phyloP scores from a whole-genome alignment of 2,329 filamentous ascomycete species.

The Mycocentrospora acerina region DNA sequence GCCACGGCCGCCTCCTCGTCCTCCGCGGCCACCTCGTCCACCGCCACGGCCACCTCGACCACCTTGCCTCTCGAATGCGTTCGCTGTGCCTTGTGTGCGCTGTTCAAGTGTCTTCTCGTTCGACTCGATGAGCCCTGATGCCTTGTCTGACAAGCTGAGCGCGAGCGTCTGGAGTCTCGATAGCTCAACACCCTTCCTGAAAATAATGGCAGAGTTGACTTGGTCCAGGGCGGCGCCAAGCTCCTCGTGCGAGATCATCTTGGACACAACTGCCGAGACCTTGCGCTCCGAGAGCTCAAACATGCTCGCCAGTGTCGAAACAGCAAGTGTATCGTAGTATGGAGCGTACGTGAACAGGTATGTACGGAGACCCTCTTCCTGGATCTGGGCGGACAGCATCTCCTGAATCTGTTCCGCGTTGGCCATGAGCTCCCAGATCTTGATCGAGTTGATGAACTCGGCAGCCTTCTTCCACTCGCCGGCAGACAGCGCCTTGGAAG shows the following conservation, averaged over 20 bases:
- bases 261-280: constrained; percentile 92
- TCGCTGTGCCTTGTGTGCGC: constrained; percentile 90
- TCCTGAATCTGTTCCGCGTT: constrained; percentile 90
- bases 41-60: constrained; percentile 72
- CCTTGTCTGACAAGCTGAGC: constrained; percentile 93
- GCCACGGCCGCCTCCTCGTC: constrained; percentile 59
- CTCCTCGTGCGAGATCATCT: constrained; percentile 99
- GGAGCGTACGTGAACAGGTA: constrained; percentile 99
- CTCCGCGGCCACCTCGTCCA: constrained; percentile 58
- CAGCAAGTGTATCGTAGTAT: constrained; percentile 94
- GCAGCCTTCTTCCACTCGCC: constrained; percentile 99
- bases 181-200: constrained; percentile 98
- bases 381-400: constrained; percentile 97
- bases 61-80: constrained; percentile 92
- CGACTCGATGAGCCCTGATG: constrained; percentile 89
- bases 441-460: constrained; percentile 93
- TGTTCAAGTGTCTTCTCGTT: constrained; percentile 98
- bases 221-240: constrained; percentile 94
- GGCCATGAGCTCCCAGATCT: constrained; percentile 99
- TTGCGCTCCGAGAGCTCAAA: constrained; percentile 92
- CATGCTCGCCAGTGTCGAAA: constrained; percentile 84
- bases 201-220: constrained; percentile 95
- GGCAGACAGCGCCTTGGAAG: constrained; percentile 91
- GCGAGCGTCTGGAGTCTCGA: constrained; percentile 94
- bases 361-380: constrained; percentile 95